phyloP scores from a whole-genome alignment of 768 basidiomycete genomes.

The Boletus sp. region DNA sequence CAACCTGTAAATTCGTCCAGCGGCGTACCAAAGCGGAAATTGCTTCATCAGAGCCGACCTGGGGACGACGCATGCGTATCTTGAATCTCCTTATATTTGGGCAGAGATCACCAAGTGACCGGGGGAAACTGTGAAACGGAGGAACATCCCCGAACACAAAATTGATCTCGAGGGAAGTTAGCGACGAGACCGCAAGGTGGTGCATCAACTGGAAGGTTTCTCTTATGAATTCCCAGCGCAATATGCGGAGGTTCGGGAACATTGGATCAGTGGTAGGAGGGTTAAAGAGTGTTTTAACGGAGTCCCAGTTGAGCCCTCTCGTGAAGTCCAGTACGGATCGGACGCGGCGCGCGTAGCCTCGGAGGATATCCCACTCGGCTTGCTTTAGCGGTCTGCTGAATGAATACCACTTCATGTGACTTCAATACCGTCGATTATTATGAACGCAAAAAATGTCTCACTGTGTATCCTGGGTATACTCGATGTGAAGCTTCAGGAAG shows the following conservation, averaged over 20 bases:
- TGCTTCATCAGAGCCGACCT: constrained; percentile 6
- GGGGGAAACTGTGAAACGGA: constrained; percentile 16
- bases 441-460: neutral
- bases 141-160: constrained; percentile 20
- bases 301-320: constrained; percentile 12
- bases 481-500: constrained; percentile 1
- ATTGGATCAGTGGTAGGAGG: constrained; percentile 15
- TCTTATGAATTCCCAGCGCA: constrained; percentile 20
- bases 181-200: constrained; percentile 11
- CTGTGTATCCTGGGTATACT: neutral
- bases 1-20: constrained; percentile 16
- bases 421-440: neutral
- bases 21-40: constrained; percentile 13
- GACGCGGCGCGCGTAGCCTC: constrained; percentile 6
- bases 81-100: constrained; percentile 10
- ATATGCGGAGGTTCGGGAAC: constrained; percentile 19
- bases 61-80: constrained; percentile 15
- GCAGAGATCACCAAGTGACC: constrained; percentile 16
- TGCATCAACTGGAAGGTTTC: constrained; percentile 15
- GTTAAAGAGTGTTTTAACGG: constrained; percentile 14
- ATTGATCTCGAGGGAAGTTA: constrained; percentile 21
- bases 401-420: constrained; percentile 4
- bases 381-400: constrained; percentile 1
- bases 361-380: constrained; percentile 3
- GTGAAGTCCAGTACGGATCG: constrained; percentile 8